Evolutionary conservation across 208 protist genomes (phyloP).

Genomic region (Acanthamoeba culbertsoni): DNA sequence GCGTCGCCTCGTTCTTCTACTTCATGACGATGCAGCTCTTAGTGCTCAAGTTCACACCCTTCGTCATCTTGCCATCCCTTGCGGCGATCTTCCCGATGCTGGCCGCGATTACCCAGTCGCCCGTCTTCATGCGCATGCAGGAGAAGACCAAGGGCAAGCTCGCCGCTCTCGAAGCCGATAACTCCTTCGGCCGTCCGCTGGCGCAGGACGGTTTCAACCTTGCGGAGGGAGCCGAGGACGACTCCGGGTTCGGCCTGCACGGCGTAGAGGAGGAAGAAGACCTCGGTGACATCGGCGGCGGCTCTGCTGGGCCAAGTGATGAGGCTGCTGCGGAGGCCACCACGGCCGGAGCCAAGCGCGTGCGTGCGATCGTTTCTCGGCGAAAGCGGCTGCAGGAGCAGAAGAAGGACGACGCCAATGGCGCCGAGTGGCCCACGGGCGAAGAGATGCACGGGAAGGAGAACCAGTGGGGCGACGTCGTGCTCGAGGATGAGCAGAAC

Average conservation of each 20-base stretch:
- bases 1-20: background rate
- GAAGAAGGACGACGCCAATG: background rate
- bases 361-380: background rate
- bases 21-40: slow-evolving; percentile 50
- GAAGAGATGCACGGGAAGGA: background rate
- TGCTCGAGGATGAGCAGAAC: slow-evolving; percentile 35
- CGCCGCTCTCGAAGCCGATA: background rate
- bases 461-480: slow-evolving; percentile 45
- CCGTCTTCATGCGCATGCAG: background rate
- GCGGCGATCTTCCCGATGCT: background rate
- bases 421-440: background rate
- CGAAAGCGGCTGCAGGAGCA: background rate
- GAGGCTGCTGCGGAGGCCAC: too few relatives aligned
- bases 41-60: slow-evolving; percentile 43
- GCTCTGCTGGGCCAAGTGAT: too few relatives aligned
- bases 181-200: background rate
- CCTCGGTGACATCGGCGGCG: background rate
- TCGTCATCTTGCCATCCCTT: slow-evolving; percentile 20
- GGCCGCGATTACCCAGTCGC: background rate
- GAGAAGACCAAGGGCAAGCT: background rate
- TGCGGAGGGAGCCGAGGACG: background rate
- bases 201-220: background rate
- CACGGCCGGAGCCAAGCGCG: background rate
- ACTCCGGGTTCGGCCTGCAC: background rate
- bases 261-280: background rate